Evolutionary conservation across 2,329 filamentous ascomycete species (phyloP).

Genomic region (Rhynchosporium secalis): DNA sequence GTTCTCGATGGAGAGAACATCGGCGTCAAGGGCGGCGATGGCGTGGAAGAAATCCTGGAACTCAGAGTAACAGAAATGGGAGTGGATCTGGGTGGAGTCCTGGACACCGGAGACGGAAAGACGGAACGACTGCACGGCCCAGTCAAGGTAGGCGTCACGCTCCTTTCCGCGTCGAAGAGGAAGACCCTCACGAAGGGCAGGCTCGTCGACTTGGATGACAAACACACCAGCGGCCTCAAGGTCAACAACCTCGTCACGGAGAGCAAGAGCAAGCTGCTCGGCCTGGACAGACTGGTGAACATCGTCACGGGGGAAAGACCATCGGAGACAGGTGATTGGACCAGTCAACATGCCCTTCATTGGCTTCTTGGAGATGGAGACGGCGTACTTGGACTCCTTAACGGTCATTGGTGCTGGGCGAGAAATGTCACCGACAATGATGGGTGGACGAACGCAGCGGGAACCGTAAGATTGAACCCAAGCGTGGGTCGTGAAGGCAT

Average conservation of each 20-base stretch:
- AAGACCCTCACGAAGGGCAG: slow-evolving; percentile 98
- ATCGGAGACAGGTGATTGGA: slow-evolving; percentile 96
- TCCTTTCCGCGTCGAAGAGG: slow-evolving; percentile 91
- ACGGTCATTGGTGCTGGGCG: slow-evolving; percentile 97
- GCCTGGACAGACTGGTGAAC: slow-evolving; percentile 99
- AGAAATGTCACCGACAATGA: slow-evolving; percentile 98
- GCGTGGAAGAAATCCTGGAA: slow-evolving; percentile 99
- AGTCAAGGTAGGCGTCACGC: slow-evolving; percentile 94
- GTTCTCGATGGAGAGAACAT: slow-evolving; percentile 99
- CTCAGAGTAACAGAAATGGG: slow-evolving; percentile 99
- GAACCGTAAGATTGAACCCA: slow-evolving; percentile 99
- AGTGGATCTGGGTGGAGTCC: slow-evolving; percentile 98
- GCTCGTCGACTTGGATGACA: slow-evolving; percentile 99
- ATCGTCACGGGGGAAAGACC: slow-evolving; percentile 99
- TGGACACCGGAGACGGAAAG: slow-evolving; percentile 90
- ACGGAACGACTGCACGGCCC: slow-evolving; percentile 98
- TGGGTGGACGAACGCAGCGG: slow-evolving; percentile 95
- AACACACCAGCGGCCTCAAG: slow-evolving; percentile 95
- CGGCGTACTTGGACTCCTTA: slow-evolving; percentile 99
- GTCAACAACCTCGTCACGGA: slow-evolving; percentile 97
- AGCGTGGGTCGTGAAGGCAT: slow-evolving; percentile 97
- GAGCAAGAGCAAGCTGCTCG: slow-evolving; percentile 95
- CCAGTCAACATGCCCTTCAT: slow-evolving; percentile 99
- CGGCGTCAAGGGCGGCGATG: slow-evolving; percentile 95
- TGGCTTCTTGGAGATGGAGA: slow-evolving; percentile 93